Conservation (phyloP, 139 green algal genomes). For the Yamagishiella unicocca region DNA sequence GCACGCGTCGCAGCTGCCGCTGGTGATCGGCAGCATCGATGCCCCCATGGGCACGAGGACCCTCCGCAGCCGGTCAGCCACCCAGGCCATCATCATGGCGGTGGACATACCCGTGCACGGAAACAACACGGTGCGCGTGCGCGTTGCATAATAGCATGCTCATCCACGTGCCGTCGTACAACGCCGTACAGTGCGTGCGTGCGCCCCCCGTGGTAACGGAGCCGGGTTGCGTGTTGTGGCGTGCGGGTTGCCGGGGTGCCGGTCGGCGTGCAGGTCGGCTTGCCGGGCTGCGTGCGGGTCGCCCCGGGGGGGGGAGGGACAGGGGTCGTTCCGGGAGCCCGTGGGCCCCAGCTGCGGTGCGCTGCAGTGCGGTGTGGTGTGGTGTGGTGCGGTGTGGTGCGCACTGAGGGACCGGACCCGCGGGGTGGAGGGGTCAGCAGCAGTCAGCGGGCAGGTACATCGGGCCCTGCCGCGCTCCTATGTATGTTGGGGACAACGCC, state of each 20-base stretch:
- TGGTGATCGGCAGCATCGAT: neutral
- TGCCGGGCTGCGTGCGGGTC: neutral
- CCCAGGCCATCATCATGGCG: conserved; percentile 10
- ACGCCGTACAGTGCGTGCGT: neutral
- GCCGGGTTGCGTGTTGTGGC: neutral
- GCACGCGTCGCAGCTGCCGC: neutral
- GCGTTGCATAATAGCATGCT: neutral
- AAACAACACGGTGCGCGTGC: conserved; percentile 5
- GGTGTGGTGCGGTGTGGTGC: too few species aligned
- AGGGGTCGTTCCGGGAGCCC: neutral
- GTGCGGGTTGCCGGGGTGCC: neutral
- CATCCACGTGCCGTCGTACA: neutral
- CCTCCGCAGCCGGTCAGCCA: neutral
- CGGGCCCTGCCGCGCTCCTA: neutral
- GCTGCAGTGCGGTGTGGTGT: too few species aligned
- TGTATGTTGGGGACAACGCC: neutral
- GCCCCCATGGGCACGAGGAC: neutral
- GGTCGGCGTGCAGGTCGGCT: neutral
- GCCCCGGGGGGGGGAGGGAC: neutral
- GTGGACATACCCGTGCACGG: conserved; percentile 7
- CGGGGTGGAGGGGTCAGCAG: too few species aligned
- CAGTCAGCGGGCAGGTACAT: neutral
- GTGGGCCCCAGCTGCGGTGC: too few species aligned
- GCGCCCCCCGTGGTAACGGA: too few species aligned
- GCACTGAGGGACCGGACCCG: too few species aligned